Evolutionary conservation across 176 grass and related monocot species (phyloP), one percentile per base, ranked within the genome.

Genomic region (Aechmea fasciata): DNA sequence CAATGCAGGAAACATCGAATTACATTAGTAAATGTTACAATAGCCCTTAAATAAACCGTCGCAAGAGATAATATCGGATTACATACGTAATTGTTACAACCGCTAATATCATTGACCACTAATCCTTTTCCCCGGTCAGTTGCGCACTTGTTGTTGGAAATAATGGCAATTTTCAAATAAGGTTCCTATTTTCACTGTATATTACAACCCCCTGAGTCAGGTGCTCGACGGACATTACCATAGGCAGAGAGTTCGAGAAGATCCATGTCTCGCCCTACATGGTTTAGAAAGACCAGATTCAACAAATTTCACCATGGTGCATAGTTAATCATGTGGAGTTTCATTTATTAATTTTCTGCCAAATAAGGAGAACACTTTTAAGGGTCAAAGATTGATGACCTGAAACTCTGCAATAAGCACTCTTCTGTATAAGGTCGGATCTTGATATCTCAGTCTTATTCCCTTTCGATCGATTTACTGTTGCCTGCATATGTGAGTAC

Each of bases 331-430:
- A 18, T 61, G n/a, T 41, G 33, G 33, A 41, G 20, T 61, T 19
- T 19, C 55, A 18, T 61, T 22, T 14, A 61, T 61, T 61, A 61
- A 22, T 61, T 10, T n/a, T 22, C 14, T 61, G 20, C 17, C 5
- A n/a, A 41, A 66, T 47, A 74, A 11, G 49, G 11, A 75, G 69
- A 69, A 26, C 8, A 71, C 19, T 47, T 72, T 72, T 71, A 22
- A 22, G 8, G 41, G 2, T 3, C 26, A 13, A 59, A 9, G 66
- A 24, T 18, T 82, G 66, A 24, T 18, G 79, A 99, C 94, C 89
- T 68, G 87, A 90, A 77, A 99, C 89, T 82, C 94, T 90, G 78
- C 89, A 93, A 64, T 93, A 99, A 47, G 89, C 84, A 75, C 94
- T 99, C 75, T 92, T 99, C 78, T 93, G 84, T 62, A 87, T 83